Evolutionary conservation across 1,284 basidiomycete genomes (phyloP), one percentile per base, ranked within the genome.

Genomic region (Leccinum subspadiceum): DNA sequence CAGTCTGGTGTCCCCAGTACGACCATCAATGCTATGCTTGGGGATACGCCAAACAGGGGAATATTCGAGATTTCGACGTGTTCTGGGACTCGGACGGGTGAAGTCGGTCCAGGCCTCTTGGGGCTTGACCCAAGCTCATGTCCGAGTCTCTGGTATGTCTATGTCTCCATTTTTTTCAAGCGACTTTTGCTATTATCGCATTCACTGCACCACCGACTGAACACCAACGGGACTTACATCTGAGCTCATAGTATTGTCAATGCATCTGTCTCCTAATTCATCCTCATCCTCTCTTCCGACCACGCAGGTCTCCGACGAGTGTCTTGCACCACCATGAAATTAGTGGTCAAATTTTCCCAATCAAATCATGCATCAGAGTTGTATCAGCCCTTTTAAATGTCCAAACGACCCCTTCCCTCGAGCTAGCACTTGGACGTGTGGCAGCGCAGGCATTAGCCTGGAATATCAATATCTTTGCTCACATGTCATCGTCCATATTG

Each of bases 401-500:
- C 4, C 60, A 62, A 70, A 75, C 55, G 75, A 79, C 29, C 75
- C 83, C 24, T 58, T 82, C n/a, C 33, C 62, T 63, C 8, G 55
- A 62, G 13, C 35, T 63, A 20, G 39, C 60, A 20, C 62, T 75
- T 3, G 73, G 71, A 29, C 63, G 60, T 49, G 53, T 69, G 1
- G 72, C 66, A 4, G 82, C 81, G 2, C 81, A 82, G 49, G 87
- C 90, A 0, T 86, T 92, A 61, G 94, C 92, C 1, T 97, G 93
- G 93, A 35, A 35, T 35, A 35, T 35, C 33, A 93, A 98, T 68
- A 81, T 98, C 24, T 98, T 94, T 73, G 80, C 92, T 2, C 95
- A 98, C 73, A 97, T 98, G 93, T 92, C 57, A 89, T 92, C 5
- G 93, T 96, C 0, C 94, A 99, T 70, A 87, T 94, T 0, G 77